Evolutionary conservation across 345 rosid genomes (phyloP).

Genomic region (Rhodamnia rubescens): DNA sequence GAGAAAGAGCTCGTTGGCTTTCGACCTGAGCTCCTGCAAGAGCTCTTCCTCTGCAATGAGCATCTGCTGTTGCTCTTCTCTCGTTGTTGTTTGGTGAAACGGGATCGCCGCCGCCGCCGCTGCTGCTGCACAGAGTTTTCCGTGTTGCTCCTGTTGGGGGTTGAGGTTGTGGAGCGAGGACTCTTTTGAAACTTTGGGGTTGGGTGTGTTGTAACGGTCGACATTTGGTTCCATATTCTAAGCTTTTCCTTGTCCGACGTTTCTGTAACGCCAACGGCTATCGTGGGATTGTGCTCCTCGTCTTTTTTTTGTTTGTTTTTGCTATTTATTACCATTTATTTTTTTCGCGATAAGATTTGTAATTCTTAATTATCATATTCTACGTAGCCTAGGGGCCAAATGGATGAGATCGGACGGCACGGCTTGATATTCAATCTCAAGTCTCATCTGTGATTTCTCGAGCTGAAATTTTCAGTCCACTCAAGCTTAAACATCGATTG

Average conservation of each 20-base stretch:
- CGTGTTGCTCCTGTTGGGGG: neutral
- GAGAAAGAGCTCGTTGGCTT: constrained; percentile 68
- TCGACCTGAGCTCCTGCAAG: constrained; percentile 58
- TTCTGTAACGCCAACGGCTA: constrained; percentile 29
- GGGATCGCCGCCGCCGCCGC: neutral
- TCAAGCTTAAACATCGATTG: too few species aligned
- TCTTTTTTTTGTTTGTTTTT: neutral
- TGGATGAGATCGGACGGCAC: too few species aligned
- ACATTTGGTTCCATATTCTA: neutral
- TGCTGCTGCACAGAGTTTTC: neutral
- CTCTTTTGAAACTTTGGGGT: constrained; percentile 6
- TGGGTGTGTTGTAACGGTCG: constrained; percentile 42
- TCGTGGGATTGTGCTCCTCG: neutral
- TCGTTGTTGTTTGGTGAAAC: constrained; percentile 6
- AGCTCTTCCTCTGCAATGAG: constrained; percentile 1
- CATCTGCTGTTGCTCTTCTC: neutral
- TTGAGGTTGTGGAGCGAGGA: neutral
- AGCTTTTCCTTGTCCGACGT: neutral
- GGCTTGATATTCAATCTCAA: too few species aligned
- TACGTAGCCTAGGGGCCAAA: neutral
- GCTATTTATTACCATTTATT: neutral
- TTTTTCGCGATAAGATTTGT: neutral
- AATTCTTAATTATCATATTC: neutral
- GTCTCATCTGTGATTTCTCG: too few species aligned
- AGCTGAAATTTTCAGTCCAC: too few species aligned